phyloP scores from a whole-genome alignment of 306 rosid genomes.

The Gastrolobium bilobum region DNA sequence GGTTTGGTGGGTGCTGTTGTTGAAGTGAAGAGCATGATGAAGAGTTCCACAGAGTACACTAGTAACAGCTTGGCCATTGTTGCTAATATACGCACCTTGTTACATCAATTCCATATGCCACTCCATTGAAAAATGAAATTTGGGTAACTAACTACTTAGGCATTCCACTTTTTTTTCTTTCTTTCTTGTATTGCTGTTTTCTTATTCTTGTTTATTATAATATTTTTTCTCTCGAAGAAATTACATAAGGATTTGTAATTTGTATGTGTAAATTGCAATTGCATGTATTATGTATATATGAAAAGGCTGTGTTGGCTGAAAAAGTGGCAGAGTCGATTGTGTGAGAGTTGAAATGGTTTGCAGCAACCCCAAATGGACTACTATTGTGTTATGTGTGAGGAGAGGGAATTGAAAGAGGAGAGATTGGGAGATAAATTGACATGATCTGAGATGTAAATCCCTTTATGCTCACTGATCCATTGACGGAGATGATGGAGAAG shows the following conservation, averaged over 20 bases:
- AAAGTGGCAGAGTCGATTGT: not conserved
- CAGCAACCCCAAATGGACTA: not conserved
- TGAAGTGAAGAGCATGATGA: slow-evolving; percentile 53
- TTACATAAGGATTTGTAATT: too few species aligned
- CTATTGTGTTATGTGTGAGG: not conserved
- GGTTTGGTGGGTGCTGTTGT: slow-evolving; percentile 32
- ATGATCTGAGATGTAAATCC: too few species aligned
- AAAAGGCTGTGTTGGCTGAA: not conserved
- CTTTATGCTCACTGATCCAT: too few species aligned
- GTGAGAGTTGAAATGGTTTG: not conserved
- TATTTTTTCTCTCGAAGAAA: too few species aligned
- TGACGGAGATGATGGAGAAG: not conserved
- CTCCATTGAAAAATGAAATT: slow-evolving; percentile 31
- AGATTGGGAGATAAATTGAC: too few species aligned
- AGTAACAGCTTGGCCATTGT: slow-evolving; percentile 70
- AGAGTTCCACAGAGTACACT: slow-evolving; percentile 55
- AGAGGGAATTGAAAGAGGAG: not conserved
- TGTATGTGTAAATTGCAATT: not conserved
- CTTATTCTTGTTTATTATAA: not conserved
- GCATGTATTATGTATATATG: not conserved
- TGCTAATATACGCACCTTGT: slow-evolving; percentile 44
- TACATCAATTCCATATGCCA: slow-evolving; percentile 5
- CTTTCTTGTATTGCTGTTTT: not conserved
- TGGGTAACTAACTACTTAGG: not conserved
- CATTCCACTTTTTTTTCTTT: not conserved